These are phyloP conservation scores for Macaranga tanarius DNA, from an alignment of 441 rosid genomes.

Conservation along the genomic window DNA sequence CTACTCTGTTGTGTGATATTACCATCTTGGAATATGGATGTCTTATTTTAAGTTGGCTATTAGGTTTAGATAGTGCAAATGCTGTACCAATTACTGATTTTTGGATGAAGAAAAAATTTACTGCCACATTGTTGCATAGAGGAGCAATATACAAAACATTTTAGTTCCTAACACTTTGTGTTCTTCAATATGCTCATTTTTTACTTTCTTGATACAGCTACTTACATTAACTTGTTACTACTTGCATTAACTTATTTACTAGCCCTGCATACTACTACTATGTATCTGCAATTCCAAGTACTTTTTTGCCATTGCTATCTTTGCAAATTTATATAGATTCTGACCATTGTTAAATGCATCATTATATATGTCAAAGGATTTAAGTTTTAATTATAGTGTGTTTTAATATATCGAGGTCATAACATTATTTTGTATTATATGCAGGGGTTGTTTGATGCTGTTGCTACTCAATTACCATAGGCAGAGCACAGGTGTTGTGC, in stretches of 20 bases:
- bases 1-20: neutral
- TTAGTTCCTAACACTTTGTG: neutral
- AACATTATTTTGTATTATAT: neutral
- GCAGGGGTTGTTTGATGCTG: neutral
- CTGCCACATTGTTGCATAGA: neutral
- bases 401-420: no score
- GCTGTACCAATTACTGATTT: neutral
- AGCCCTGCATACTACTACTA: no score
- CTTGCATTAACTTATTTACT: no score
- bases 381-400: no score
- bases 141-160: neutral
- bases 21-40: neutral
- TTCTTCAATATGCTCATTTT: neutral
- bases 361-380: no score
- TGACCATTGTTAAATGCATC: no score
- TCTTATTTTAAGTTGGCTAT: neutral
- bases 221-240: no score
- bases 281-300: no score
- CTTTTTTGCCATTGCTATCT: no score
- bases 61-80: neutral
- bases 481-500: neutral
- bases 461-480: no score
- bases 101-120: neutral
- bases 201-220: conserved; percentile 49
- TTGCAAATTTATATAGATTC: no score